These are phyloP conservation scores for Cinchona pubescens DNA, from an alignment of 257 asterid species.

Conservation along the genomic window DNA sequence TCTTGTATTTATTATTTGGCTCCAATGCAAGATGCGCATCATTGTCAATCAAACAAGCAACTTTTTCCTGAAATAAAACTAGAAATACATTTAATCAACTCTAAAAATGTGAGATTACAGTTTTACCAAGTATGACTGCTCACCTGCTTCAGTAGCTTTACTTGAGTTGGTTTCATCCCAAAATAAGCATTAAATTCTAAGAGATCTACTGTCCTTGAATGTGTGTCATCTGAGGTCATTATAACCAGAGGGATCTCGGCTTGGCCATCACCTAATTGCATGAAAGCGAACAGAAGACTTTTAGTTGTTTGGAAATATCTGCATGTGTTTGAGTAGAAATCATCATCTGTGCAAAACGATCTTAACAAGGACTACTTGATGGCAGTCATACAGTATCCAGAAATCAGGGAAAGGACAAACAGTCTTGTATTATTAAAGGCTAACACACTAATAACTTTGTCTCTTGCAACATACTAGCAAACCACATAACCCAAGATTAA, in stretches of 20 bases:
- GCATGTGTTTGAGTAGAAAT: conserved; percentile 1
- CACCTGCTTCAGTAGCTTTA: conserved; percentile 90
- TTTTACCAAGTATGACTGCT: conserved; percentile 15
- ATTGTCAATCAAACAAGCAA: conserved; percentile 97
- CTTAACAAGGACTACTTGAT: not conserved
- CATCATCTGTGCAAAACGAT: not conserved
- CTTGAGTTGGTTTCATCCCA: conserved; percentile 92
- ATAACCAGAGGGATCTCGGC: conserved; percentile 81
- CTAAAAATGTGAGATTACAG: not conserved
- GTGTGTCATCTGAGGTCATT: conserved; percentile 98
- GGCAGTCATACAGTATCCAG: not conserved
- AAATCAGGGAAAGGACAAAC: not conserved
- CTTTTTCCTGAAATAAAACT: conserved; percentile 73
- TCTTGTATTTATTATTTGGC: conserved; percentile 65
- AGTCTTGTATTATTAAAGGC: not conserved
- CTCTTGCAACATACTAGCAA: not conserved
- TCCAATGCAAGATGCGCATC: conserved; percentile 92
- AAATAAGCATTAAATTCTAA: conserved; percentile 75
- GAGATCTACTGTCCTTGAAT: conserved; percentile 66
- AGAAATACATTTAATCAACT: conserved; percentile 18
- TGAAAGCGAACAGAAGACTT: conserved; percentile 5
- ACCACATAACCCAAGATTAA: not conserved
- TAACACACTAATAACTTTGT: not conserved
- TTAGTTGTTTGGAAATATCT: conserved; percentile 1
- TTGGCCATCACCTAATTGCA: conserved; percentile 54